Percentiles rank a stretch among this genome's conserved stretches.
These are phyloP conservation scores for Coniochaeta hoffmannii DNA, from an alignment of 2,329 filamentous ascomycete species.

Conservation along the genomic window DNA sequence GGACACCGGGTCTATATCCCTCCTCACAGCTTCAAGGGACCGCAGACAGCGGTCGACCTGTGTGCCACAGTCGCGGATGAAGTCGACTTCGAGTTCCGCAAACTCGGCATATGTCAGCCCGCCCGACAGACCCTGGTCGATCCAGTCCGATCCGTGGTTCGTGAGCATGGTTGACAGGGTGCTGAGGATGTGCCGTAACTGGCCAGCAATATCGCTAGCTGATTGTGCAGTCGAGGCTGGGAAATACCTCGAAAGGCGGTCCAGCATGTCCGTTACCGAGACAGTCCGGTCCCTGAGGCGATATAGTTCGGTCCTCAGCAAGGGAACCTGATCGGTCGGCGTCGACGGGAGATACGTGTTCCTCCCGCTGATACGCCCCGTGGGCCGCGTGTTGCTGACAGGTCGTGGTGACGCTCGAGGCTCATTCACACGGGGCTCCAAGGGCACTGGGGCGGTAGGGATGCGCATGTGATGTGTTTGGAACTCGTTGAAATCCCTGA, in stretches of 20 bases:
- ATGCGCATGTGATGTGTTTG: constrained; percentile 8
- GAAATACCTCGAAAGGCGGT: neutral
- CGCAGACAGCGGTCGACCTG: constrained; percentile 2
- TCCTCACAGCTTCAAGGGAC: neutral
- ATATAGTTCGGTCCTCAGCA: constrained; percentile 9
- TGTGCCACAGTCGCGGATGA: constrained; percentile 5
- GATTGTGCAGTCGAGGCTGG: neutral
- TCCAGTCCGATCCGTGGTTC: constrained; percentile 11
- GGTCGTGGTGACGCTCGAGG: neutral
- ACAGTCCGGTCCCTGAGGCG: constrained; percentile 8
- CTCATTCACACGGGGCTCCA: neutral
- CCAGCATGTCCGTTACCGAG: constrained; percentile 2
- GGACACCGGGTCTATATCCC: neutral
- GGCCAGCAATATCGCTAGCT: neutral
- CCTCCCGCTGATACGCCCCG: neutral
- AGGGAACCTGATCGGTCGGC: neutral
- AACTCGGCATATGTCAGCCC: constrained; percentile 11
- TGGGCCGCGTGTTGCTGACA: constrained; percentile 6
- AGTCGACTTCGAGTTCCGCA: constrained; percentile 6
- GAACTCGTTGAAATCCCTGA: constrained; percentile 11
- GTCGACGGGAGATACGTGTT: neutral
- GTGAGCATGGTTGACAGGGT: constrained; percentile 5
- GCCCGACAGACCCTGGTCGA: constrained; percentile 6
- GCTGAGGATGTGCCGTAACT: constrained; percentile 2
- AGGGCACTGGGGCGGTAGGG: constrained; percentile 1